Evolutionary conservation across 2,329 filamentous ascomycete species (phyloP).

Genomic region (Myriosclerotinia duriaeana): DNA sequence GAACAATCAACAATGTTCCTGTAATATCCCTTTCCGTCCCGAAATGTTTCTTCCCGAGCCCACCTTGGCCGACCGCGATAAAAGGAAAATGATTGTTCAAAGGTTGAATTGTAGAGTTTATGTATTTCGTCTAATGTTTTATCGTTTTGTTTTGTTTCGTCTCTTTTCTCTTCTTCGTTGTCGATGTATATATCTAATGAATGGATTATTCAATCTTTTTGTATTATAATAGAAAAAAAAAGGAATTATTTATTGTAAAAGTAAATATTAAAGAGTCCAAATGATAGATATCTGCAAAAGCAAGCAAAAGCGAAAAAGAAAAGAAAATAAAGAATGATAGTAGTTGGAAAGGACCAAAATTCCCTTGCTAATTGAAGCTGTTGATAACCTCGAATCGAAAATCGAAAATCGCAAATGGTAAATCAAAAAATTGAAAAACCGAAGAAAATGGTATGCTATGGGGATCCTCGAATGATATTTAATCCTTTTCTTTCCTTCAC

Average conservation of each 20-base stretch:
- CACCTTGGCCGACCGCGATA: not conserved
- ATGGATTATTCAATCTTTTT: not conserved
- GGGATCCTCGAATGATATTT: slow-evolving; percentile 10
- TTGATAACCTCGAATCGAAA: not conserved
- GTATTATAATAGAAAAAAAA: not conserved
- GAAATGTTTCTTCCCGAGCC: not conserved
- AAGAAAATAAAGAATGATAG: slow-evolving; percentile 10
- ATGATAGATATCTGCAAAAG: not conserved
- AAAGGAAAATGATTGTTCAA: not conserved
- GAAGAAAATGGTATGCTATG: not conserved
- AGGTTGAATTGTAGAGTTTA: not conserved
- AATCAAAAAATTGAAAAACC: not conserved
- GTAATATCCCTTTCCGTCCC: slow-evolving; percentile 5
- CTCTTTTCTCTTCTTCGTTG: not conserved
- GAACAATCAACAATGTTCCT: slow-evolving; percentile 10
- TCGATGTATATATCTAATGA: not conserved
- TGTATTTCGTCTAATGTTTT: slow-evolving; percentile 1
- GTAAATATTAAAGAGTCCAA: not conserved
- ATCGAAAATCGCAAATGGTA: too few species aligned
- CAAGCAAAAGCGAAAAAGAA: not conserved
- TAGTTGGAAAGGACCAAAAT: slow-evolving; percentile 18
- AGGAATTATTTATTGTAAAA: not conserved
- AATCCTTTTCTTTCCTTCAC: not conserved
- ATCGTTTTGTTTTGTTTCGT: not conserved
- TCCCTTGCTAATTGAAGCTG: slow-evolving; percentile 3